phyloP scores from a whole-genome alignment of 257 asterid species.

The Cruciata laevipes region DNA sequence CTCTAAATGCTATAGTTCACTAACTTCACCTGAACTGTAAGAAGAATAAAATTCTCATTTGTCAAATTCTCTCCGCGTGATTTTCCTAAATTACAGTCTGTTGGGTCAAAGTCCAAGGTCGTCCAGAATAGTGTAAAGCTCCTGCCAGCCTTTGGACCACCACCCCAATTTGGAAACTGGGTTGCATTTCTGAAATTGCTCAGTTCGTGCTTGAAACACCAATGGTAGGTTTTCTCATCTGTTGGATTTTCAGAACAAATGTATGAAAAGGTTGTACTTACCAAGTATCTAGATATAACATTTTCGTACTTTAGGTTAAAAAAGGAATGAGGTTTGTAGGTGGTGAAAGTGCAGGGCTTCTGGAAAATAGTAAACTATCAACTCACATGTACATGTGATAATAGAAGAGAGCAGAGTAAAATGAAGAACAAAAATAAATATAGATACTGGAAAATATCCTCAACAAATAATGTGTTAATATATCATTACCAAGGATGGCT shows the following conservation, averaged over 20 bases:
- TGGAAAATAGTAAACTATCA: conserved; percentile 72
- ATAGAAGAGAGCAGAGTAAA: neutral
- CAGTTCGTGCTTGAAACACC: conserved; percentile 50
- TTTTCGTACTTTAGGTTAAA: conserved; percentile 38
- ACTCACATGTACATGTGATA: neutral
- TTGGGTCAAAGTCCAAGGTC: conserved; percentile 70
- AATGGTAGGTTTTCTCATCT: conserved; percentile 41
- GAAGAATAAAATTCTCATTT: conserved; percentile 14
- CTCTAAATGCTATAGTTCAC: neutral
- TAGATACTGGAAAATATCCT: neutral
- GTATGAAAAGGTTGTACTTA: neutral
- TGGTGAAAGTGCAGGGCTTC: conserved; percentile 88
- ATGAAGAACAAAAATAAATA: neutral
- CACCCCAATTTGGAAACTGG: conserved; percentile 69
- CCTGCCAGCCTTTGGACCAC: conserved; percentile 69
- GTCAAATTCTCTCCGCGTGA: conserved; percentile 11
- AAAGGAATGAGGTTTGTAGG: conserved; percentile 83
- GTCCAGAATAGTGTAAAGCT: conserved; percentile 58
- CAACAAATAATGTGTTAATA: neutral
- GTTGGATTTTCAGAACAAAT: conserved; percentile 6
- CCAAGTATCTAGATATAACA: neutral
- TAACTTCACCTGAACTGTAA: conserved; percentile 5
- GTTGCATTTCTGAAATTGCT: conserved; percentile 59
- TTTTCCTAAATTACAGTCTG: conserved; percentile 46
- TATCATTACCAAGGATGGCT: neutral